Evolutionary conservation across 2,329 filamentous ascomycete genomes (phyloP), one percentile per base, ranked within the genome.

Genomic region (Colletotrichum australisinense): DNA sequence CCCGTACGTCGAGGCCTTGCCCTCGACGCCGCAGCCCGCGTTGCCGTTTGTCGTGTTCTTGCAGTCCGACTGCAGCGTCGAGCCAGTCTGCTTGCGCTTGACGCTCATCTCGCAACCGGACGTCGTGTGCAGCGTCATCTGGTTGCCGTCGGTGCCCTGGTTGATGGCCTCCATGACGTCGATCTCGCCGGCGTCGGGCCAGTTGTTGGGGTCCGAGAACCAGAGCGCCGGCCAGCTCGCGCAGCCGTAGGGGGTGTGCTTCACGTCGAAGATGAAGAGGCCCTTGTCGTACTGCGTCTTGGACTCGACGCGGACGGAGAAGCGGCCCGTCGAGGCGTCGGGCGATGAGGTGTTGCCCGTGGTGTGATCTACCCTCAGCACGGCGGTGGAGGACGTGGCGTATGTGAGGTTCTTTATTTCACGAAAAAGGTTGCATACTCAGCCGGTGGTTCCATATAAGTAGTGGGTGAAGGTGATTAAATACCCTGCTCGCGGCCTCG

Each of bases 211-310:
- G 78, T 93, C 92, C 0, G 86, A 85, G 7, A 93, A 84, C 92
- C 92, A 93, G 12, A 94, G 85, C 0, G 92, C 87, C 2, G 90
- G 90, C 92, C 90, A 93, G 26, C 87, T 90, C 4, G 86, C 90
- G 77, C 91, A 93, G 55, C 90, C 91, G 76, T 86, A 89, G 0
- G 91, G 91, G 0, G 88, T 89, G 81, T 93, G 91, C 73, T 87
- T 85, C 75, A 93, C 84, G 78, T 93, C 90, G 77, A 93, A 93
- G 77, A 93, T 83, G 81, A 93, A 93, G n/a, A 93, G 87, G 0
- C 91, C 91, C n/a, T 79, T 81, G 77, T 90, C 81, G 80, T 92
- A 93, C 57, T 87, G 87, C 57, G 80, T 84, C 78, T 89, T 91
- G 46, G 91, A 93, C 73, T 89, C 86, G 69, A 93, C 83, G 16